phyloP scores from a whole-genome alignment of 1,139 yeast species.

The Yamadazyma epiphylla region DNA sequence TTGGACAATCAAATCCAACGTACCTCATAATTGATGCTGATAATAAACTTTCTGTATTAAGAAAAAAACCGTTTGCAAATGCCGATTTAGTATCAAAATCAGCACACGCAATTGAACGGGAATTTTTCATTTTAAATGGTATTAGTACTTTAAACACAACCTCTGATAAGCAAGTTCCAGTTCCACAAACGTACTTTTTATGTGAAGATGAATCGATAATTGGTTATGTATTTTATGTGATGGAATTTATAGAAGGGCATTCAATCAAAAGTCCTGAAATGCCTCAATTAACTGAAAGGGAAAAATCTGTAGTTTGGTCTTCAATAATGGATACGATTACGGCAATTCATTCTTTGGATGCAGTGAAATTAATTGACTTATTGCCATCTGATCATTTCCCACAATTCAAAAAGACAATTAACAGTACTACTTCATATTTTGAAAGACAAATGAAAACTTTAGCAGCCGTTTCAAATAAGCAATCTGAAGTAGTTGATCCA shows the following conservation, averaged over 20 bases:
- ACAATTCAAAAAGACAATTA: slow-evolving; percentile 32
- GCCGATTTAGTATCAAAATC: slow-evolving; percentile 50
- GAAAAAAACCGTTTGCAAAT: slow-evolving; percentile 61
- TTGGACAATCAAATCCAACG: slow-evolving; percentile 70
- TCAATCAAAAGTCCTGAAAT: slow-evolving; percentile 56
- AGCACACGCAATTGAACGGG: slow-evolving; percentile 67
- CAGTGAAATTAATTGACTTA: slow-evolving; percentile 36
- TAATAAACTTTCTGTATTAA: slow-evolving; percentile 46
- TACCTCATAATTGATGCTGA: slow-evolving; percentile 44
- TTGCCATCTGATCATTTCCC: slow-evolving; percentile 49
- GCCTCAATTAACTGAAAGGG: slow-evolving; percentile 29
- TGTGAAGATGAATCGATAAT: slow-evolving; percentile 51
- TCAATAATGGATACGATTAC: slow-evolving; percentile 50
- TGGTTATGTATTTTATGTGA: slow-evolving; percentile 53
- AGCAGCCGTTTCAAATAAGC: slow-evolving; percentile 44
- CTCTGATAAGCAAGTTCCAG: slow-evolving; percentile 36
- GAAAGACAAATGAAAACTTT: slow-evolving; percentile 54
- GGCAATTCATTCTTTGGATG: slow-evolving; percentile 51
- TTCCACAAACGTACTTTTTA: slow-evolving; percentile 43
- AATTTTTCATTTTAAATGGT: slow-evolving; percentile 52
- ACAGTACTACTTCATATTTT: slow-evolving; percentile 37
- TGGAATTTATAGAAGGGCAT: slow-evolving; percentile 60
- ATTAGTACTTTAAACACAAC: slow-evolving; percentile 30
- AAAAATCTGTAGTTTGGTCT: slow-evolving; percentile 38
- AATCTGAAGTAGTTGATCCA: slow-evolving; percentile 46